A percentile compares a stretch with the other conserved stretches of the same genome.
Conservation (phyloP, 345 rosid species). For the Hevea brasiliensis region DNA sequence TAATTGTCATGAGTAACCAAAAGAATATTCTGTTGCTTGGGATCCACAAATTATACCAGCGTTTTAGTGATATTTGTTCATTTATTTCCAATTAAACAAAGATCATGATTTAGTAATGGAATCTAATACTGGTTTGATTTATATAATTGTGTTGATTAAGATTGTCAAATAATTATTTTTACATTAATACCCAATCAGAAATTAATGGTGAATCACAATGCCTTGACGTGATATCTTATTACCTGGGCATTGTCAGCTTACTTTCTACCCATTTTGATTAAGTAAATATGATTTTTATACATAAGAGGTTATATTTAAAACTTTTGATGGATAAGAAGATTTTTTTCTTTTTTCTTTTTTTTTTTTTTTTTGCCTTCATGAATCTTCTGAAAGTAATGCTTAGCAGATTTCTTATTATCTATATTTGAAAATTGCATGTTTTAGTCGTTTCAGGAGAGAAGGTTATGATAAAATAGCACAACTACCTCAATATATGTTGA, state of each 20-base stretch:
- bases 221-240: not conserved
- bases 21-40: not conserved
- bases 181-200: not conserved
- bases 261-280: not conserved
- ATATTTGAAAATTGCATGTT: conserved; percentile 45
- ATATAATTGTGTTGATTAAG: not conserved
- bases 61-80: not conserved
- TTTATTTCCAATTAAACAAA: not conserved
- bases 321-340: not conserved
- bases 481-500: conserved; percentile 90
- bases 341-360: too few relatives aligned
- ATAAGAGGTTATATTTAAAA: not conserved
- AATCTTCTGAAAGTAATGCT: not conserved
- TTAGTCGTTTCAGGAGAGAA: conserved; percentile 90
- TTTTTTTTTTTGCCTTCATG: not conserved
- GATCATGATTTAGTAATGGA: not conserved
- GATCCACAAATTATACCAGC: not conserved
- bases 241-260: too few relatives aligned
- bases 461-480: conserved; percentile 99
- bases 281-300: not conserved
- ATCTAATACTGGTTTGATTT: not conserved
- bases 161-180: not conserved
- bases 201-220: not conserved
- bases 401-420: conserved; percentile 8
- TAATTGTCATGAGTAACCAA: conserved; percentile 1